Evolutionary conservation across 2,329 filamentous ascomycete genomes (phyloP).

Genomic region (Penicillium italicum): DNA sequence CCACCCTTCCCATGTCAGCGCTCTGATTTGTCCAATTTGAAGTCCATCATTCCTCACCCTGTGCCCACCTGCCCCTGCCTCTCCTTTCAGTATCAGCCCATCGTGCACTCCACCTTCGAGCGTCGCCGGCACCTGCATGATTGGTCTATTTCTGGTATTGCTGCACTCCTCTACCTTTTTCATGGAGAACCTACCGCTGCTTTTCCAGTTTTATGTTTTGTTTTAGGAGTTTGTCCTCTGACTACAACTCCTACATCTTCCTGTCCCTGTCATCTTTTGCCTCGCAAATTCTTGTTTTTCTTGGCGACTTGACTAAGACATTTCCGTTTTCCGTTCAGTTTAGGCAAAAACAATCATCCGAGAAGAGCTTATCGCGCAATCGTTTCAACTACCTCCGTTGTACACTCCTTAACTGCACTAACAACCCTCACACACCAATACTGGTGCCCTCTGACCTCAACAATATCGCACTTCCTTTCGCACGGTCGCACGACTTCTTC

Average conservation of each 20-base stretch:
- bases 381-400: constrained; percentile 4
- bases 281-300: constrained; percentile 6
- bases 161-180: constrained; percentile 19
- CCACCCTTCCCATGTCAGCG: constrained; percentile 12
- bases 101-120: constrained; percentile 27
- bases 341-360: constrained; percentile 20
- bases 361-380: constrained; percentile 23
- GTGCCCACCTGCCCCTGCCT: constrained; percentile 15
- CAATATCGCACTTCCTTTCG: constrained; percentile 4
- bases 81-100: constrained; percentile 29
- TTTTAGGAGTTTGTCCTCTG: neutral
- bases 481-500: constrained; percentile 8
- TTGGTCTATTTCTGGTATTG: constrained; percentile 24
- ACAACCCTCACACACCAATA: constrained; percentile 10
- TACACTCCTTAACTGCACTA: constrained; percentile 5
- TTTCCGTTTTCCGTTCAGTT: constrained; percentile 8
- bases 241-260: constrained; percentile 6
- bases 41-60: constrained; percentile 19
- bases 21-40: constrained; percentile 20
- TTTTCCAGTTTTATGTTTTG: constrained; percentile 8
- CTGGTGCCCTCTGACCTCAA: constrained; percentile 2
- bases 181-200: constrained; percentile 16
- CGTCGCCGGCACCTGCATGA: constrained; percentile 28
- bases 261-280: constrained; percentile 1
- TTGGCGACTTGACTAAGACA: constrained; percentile 15